Evolutionary conservation across 805 yeast genomes (phyloP).

Genomic region (Torulaspora delbrueckii): DNA sequence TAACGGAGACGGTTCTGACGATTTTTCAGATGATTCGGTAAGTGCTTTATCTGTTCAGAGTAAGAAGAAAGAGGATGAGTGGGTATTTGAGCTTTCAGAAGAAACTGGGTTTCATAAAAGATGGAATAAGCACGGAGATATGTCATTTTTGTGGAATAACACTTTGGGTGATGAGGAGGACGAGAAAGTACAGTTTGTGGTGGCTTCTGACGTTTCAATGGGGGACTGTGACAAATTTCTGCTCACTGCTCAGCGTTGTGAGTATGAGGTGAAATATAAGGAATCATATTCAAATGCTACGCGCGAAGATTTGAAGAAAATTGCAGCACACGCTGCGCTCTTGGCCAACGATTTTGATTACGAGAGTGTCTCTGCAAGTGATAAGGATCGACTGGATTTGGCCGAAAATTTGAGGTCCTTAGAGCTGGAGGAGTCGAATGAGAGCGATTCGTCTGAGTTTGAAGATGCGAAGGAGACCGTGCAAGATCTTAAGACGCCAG

Average conservation of each 20-base stretch:
- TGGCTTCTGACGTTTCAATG: slow-evolving; percentile 52
- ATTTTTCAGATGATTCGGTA: slow-evolving; percentile 37
- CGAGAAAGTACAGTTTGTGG: slow-evolving; percentile 75
- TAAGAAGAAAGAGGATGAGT: slow-evolving; percentile 51
- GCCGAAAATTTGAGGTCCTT: slow-evolving; percentile 30
- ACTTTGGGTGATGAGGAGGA: slow-evolving; percentile 76
- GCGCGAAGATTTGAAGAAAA: slow-evolving; percentile 51
- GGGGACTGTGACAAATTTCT: slow-evolving; percentile 58
- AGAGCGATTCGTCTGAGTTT: slow-evolving; percentile 15
- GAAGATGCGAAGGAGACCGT: slow-evolving; percentile 23
- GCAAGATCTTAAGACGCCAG: neutral
- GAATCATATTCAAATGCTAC: slow-evolving; percentile 45
- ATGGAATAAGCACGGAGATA: slow-evolving; percentile 48
- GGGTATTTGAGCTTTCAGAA: slow-evolving; percentile 63
- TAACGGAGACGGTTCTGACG: slow-evolving; percentile 49
- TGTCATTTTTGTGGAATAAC: slow-evolving; percentile 75
- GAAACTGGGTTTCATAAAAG: slow-evolving; percentile 52
- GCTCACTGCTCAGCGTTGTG: slow-evolving; percentile 56
- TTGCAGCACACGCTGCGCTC: slow-evolving; percentile 34
- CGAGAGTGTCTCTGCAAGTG: slow-evolving; percentile 29
- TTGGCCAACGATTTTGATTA: slow-evolving; percentile 27
- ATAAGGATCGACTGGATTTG: slow-evolving; percentile 21
- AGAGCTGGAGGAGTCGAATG: slow-evolving; percentile 23
- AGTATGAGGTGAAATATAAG: slow-evolving; percentile 70
- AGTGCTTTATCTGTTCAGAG: slow-evolving; percentile 34